A percentile compares a stretch with the other conserved stretches of the same genome.
phyloP scores from a whole-genome alignment of 495 filamentous ascomycete genomes.

The Barbatosphaeria neglecta region DNA sequence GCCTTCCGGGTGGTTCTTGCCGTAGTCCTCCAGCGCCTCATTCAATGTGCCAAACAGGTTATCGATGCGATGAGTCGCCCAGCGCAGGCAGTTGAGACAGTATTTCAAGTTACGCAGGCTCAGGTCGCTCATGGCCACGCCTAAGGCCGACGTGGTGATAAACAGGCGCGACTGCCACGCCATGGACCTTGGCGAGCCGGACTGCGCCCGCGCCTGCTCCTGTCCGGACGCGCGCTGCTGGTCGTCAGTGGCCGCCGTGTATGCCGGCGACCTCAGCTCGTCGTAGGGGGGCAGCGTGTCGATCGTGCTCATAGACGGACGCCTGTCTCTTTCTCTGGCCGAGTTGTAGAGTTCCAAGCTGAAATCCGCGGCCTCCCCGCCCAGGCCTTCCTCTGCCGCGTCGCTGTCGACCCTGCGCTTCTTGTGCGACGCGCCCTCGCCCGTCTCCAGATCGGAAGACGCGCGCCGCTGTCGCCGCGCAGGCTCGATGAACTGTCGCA shows the following conservation, averaged over 20 bases:
- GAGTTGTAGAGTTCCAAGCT: no score
- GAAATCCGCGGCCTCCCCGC: background rate
- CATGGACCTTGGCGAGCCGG: constrained; percentile 14
- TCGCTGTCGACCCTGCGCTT: constrained; percentile 48
- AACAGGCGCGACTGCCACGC: constrained; percentile 72
- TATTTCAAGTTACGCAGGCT: constrained; percentile 65
- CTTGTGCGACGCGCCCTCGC: constrained; percentile 44
- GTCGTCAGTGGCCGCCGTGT: constrained; percentile 38
- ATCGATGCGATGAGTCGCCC: constrained; percentile 64
- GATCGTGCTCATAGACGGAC: constrained; percentile 37
- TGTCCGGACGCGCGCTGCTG: background rate
- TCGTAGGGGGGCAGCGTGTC: constrained; percentile 75
- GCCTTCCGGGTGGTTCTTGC: constrained; percentile 26
- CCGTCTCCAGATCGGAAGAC: constrained; percentile 25
- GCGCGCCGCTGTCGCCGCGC: constrained; percentile 27
- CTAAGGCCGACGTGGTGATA: constrained; percentile 71
- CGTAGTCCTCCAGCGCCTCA: constrained; percentile 63
- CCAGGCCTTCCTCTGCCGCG: constrained; percentile 7
- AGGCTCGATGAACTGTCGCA: constrained; percentile 62
- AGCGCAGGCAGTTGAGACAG: constrained; percentile 63
- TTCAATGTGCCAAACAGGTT: constrained; percentile 58
- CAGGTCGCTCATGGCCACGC: constrained; percentile 78
- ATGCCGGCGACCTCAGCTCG: constrained; percentile 58
- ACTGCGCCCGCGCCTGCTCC: constrained; percentile 10
- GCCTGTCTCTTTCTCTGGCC: constrained; percentile 27